Evolutionary conservation across 345 rosid genomes (phyloP).

Genomic region (Lepidium didymum): DNA sequence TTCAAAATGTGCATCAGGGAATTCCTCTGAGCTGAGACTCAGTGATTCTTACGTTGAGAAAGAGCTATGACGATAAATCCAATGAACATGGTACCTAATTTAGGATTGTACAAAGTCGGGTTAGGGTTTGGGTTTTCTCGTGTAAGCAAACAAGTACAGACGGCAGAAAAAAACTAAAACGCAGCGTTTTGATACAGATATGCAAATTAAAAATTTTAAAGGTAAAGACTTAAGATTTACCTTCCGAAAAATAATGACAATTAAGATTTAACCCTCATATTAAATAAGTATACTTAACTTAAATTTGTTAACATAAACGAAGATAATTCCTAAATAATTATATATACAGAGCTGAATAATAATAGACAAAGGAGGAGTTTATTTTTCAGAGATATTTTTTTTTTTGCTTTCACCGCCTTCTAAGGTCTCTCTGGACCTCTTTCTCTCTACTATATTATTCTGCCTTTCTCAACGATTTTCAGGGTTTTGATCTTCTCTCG

Average conservation of each 20-base stretch:
- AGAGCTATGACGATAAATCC: background rate
- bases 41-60: constrained; percentile 10
- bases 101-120: background rate
- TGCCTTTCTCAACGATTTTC: background rate
- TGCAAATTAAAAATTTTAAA: background rate
- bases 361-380: constrained; percentile 6
- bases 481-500: constrained; percentile 15
- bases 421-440: constrained; percentile 22
- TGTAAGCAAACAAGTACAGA: constrained; percentile 11
- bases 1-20: constrained; percentile 25
- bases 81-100: background rate
- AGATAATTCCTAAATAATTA: background rate
- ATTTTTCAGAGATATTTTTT: background rate
- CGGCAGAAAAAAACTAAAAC: background rate
- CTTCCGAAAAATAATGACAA: too few relatives aligned
- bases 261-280: background rate
- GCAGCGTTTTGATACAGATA: constrained; percentile 9
- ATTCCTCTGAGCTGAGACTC: constrained; percentile 11
- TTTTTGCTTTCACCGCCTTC: constrained; percentile 14
- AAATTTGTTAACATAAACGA: too few relatives aligned
- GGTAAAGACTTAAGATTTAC: background rate
- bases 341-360: background rate
- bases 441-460: background rate
- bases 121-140: constrained; percentile 39
- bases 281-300: too few relatives aligned